phyloP scores from a whole-genome alignment of 257 asterid species.

The Leonotis leonurus region DNA sequence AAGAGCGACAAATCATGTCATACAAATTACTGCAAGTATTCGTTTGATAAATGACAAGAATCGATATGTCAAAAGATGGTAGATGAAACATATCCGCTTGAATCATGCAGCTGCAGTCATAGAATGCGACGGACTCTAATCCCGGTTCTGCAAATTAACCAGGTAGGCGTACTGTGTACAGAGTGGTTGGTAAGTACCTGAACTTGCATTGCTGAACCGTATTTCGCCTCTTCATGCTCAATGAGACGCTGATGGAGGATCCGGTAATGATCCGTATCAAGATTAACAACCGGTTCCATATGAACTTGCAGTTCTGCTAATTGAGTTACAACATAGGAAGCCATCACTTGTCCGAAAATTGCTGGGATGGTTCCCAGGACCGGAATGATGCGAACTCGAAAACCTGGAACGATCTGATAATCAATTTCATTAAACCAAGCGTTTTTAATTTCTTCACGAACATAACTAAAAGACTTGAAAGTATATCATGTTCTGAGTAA shows the following conservation, averaged over 20 bases:
- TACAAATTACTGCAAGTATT: not conserved
- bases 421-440: conserved; percentile 18
- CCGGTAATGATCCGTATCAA: conserved; percentile 73
- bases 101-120: not conserved
- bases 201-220: conserved; percentile 70
- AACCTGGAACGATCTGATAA: conserved; percentile 87
- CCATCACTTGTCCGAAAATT: conserved; percentile 96
- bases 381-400: conserved; percentile 93
- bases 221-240: conserved; percentile 85
- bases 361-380: conserved; percentile 98
- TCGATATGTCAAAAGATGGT: not conserved
- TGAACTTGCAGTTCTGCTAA: conserved; percentile 71
- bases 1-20: conserved; percentile 18
- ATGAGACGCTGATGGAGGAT: conserved; percentile 83
- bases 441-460: not conserved
- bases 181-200: conserved; percentile 48
- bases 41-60: not conserved
- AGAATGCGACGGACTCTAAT: not conserved
- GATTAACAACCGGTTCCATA: conserved; percentile 86
- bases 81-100: not conserved
- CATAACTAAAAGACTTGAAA: not conserved
- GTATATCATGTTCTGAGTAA: not conserved
- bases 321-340: conserved; percentile 78
- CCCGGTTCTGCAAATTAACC: not conserved
- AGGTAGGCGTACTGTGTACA: too few species aligned